phyloP scores from a whole-genome alignment of 495 filamentous ascomycete species.

The Aspergillus affinis region DNA sequence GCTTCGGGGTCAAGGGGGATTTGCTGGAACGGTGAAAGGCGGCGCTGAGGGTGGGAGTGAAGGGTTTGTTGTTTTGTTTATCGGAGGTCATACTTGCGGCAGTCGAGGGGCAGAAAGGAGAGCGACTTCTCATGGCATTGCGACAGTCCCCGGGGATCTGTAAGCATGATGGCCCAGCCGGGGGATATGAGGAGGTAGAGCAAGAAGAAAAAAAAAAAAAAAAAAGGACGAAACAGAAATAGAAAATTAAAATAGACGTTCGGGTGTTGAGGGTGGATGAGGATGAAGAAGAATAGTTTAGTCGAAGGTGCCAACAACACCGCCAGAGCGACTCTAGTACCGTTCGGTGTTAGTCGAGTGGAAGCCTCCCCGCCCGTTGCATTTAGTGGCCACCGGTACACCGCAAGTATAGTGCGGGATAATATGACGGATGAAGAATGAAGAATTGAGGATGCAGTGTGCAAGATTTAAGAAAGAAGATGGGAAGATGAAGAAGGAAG shows the following conservation, averaged over 20 bases:
- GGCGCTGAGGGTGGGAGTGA: conserved; percentile 51
- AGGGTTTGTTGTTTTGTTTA: conserved; percentile 54
- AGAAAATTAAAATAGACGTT: too few species aligned
- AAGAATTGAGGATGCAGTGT: too few species aligned
- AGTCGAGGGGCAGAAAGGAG: conserved; percentile 29
- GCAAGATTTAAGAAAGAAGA: too few species aligned
- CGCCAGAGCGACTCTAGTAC: not conserved
- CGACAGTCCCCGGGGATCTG: conserved; percentile 28
- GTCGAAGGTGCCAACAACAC: too few species aligned
- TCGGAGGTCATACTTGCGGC: conserved; percentile 51
- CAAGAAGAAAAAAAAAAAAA: too few species aligned
- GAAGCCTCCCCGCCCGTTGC: not conserved
- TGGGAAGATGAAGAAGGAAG: too few species aligned
- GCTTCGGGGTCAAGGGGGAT: conserved; percentile 49
- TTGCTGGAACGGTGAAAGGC: conserved; percentile 43
- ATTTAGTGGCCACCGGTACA: not conserved
- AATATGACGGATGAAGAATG: too few species aligned
- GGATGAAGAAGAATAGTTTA: not conserved
- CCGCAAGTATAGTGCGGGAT: conserved; percentile 25
- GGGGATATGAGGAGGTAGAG: conserved; percentile 1
- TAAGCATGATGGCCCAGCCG: conserved; percentile 42
- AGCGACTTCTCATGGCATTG: conserved; percentile 42
- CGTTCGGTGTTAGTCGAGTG: not conserved
- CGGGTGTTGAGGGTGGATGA: not conserved
- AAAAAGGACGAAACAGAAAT: too few species aligned